These are phyloP conservation scores for Wickerhamomyces sp. DNA, from an alignment of 1,139 yeast genomes.

Conservation along the genomic window DNA sequence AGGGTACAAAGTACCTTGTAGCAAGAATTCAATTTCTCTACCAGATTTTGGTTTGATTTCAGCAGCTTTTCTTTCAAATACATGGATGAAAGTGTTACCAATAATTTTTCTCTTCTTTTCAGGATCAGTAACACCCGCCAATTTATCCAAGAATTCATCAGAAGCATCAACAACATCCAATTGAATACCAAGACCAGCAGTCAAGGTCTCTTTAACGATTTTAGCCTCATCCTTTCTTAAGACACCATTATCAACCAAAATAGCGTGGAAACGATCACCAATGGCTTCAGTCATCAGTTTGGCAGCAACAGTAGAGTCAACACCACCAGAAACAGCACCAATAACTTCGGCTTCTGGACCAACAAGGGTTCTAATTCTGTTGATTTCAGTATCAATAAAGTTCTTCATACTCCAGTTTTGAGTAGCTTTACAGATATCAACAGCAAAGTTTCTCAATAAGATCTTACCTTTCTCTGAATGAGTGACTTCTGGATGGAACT, in stretches of 20 bases:
- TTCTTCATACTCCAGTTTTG: constrained; percentile 98
- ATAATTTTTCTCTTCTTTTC: constrained; percentile 98
- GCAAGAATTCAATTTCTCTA: constrained; percentile 83
- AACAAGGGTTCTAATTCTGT: constrained; percentile 82
- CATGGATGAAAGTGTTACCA: constrained; percentile 96
- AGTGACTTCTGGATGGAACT: constrained; percentile 99
- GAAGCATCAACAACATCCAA: constrained; percentile 92
- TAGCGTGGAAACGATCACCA: constrained; percentile 98
- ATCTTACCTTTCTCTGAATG: constrained; percentile 90
- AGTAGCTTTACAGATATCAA: constrained; percentile 76
- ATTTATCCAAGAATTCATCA: constrained; percentile 78
- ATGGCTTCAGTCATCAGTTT: constrained; percentile 97
- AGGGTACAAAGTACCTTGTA: constrained; percentile 97
- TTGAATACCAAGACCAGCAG: constrained; percentile 91
- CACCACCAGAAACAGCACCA: constrained; percentile 99
- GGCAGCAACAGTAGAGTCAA: constrained; percentile 98
- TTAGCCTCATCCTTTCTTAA: constrained; percentile 93
- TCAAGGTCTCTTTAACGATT: constrained; percentile 80
- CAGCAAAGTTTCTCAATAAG: constrained; percentile 87
- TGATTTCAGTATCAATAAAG: constrained; percentile 93
- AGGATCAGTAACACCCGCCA: constrained; percentile 95
- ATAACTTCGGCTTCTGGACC: constrained; percentile 98
- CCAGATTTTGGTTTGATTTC: constrained; percentile 87
- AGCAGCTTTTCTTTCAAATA: constrained; percentile 94
- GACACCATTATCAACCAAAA: constrained; percentile 96